phyloP scores from a whole-genome alignment of 2,329 filamentous ascomycete species.

The Dryadomyces sulphureus region DNA sequence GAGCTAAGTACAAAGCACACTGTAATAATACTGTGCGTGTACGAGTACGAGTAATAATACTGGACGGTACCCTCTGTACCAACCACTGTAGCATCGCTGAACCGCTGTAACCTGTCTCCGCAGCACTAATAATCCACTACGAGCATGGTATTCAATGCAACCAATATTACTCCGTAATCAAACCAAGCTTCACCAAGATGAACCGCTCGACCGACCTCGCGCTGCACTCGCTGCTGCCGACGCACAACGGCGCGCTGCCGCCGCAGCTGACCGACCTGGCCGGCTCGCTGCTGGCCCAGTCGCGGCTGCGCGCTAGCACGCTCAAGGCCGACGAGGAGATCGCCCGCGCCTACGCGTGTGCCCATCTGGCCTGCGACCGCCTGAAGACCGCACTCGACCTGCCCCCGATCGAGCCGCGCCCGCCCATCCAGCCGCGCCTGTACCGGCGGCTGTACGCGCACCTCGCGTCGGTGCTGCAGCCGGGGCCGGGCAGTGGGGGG shows the following conservation, averaged over 20 bases:
- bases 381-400: slow-evolving; percentile 64
- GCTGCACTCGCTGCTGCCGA: slow-evolving; percentile 59
- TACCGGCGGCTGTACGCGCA: slow-evolving; percentile 77
- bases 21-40: no score
- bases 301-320: slow-evolving; percentile 58
- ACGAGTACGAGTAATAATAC: no score
- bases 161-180: not conserved
- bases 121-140: no score
- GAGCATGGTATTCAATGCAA: not conserved
- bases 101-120: no score
- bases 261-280: slow-evolving; percentile 57
- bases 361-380: slow-evolving; percentile 78
- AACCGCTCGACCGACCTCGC: slow-evolving; percentile 61
- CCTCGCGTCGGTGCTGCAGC: slow-evolving; percentile 54
- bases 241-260: slow-evolving; percentile 52
- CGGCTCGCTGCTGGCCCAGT: slow-evolving; percentile 63
- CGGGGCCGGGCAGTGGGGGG: not conserved
- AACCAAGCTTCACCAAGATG: slow-evolving; percentile 46
- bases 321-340: slow-evolving; percentile 80
- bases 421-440: slow-evolving; percentile 62
- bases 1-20: no score
- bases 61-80: no score
- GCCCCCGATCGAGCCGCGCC: slow-evolving; percentile 58
- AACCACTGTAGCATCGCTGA: no score
- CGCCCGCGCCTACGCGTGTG: slow-evolving; percentile 70